A percentile compares a stretch with the other conserved stretches of the same genome.
Conservation (phyloP, 192 early-diverging fungal species). For the Chytriomyces sp. region DNA sequence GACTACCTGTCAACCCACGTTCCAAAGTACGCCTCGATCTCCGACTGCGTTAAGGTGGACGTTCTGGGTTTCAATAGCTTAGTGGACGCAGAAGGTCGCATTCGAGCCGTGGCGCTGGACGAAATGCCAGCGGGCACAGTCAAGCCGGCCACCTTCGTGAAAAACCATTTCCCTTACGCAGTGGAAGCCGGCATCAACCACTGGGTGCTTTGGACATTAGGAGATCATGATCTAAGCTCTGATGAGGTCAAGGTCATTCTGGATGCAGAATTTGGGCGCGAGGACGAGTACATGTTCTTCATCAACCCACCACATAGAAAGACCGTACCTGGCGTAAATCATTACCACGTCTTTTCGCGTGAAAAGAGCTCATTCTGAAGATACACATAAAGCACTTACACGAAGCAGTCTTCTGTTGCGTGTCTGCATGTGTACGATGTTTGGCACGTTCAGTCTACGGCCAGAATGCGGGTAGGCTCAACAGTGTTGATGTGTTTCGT, state of each 20-base stretch:
- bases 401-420: too few relatives aligned
- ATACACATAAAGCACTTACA: too few relatives aligned
- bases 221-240: neutral
- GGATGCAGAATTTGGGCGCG: neutral
- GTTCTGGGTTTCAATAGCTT: neutral
- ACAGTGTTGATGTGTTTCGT: too few relatives aligned
- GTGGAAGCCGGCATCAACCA: conserved; percentile 30
- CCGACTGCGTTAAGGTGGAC: conserved; percentile 18
- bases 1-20: neutral
- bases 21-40: neutral
- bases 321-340: conserved; percentile 8
- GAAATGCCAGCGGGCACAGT: neutral
- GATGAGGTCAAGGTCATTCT: neutral
- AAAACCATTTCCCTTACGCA: conserved; percentile 26
- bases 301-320: neutral
- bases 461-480: too few relatives aligned
- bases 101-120: neutral
- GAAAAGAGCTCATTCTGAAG: too few relatives aligned
- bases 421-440: too few relatives aligned
- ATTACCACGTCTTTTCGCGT: conserved; percentile 3
- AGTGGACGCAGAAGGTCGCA: neutral
- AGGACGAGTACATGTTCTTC: neutral
- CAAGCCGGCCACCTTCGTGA: neutral
- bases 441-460: too few relatives aligned
- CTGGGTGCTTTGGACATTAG: conserved; percentile 9